Evolutionary conservation across 768 basidiomycete genomes (phyloP).

Genomic region (Hortiboletus campestris): DNA sequence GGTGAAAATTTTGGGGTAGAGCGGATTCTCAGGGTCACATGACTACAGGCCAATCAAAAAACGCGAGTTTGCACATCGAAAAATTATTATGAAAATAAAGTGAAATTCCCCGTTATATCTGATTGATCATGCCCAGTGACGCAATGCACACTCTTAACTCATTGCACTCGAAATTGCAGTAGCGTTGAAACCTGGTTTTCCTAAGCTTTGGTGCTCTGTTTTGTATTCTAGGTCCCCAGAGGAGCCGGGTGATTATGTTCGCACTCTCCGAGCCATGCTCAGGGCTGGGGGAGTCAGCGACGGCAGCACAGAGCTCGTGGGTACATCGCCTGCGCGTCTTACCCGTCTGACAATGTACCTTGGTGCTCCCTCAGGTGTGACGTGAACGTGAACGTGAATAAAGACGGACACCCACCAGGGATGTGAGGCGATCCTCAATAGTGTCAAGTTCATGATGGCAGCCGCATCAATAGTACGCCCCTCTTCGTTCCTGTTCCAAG

Average conservation of each 20-base stretch:
- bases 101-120: too few species aligned
- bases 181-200: not conserved
- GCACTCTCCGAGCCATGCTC: conserved; percentile 75
- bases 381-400: conserved; percentile 90
- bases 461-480: conserved; percentile 72
- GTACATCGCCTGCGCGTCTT: conserved; percentile 5
- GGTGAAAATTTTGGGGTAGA: too few species aligned
- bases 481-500: not conserved
- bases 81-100: too few species aligned
- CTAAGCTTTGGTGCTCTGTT: not conserved
- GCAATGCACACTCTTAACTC: too few species aligned
- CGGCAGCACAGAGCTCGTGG: conserved; percentile 94
- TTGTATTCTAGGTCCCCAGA: conserved; percentile 60
- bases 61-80: too few species aligned
- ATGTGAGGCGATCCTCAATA: conserved; percentile 74
- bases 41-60: too few species aligned
- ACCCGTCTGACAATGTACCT: not conserved
- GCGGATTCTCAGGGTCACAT: too few species aligned
- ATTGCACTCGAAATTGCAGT: too few species aligned
- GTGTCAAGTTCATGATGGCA: conserved; percentile 70
- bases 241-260: conserved; percentile 86
- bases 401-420: conserved; percentile 56
- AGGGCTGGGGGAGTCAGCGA: conserved; percentile 86
- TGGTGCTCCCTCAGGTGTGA: conserved; percentile 95
- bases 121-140: too few species aligned